These are phyloP conservation scores for Trifolium subterraneum DNA, from an alignment of 306 rosid genomes.

Conservation along the genomic window DNA sequence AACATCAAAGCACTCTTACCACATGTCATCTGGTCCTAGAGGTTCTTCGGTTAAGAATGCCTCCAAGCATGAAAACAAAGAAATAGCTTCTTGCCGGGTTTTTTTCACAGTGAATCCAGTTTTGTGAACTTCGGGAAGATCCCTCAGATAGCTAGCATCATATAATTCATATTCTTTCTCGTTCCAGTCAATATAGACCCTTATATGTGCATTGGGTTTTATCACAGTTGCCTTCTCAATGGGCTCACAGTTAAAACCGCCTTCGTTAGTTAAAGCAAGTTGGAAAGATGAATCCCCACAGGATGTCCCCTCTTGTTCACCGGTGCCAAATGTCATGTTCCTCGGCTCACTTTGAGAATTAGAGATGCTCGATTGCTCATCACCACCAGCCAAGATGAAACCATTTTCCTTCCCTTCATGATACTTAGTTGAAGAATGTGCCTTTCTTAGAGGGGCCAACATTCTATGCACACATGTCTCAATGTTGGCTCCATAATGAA, in stretches of 20 bases:
- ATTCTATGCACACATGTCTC: conserved; percentile 61
- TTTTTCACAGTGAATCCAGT: conserved; percentile 77
- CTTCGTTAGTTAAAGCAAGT: conserved; percentile 62
- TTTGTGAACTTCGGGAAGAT: conserved; percentile 92
- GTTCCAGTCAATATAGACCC: conserved; percentile 84
- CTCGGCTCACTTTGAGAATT: conserved; percentile 43
- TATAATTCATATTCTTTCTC: conserved; percentile 69
- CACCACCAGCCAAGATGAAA: conserved; percentile 53
- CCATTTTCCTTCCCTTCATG: conserved; percentile 76
- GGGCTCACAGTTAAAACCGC: conserved; percentile 60
- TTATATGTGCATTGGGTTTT: conserved; percentile 55
- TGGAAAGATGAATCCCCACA: conserved; percentile 66
- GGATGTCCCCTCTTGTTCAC: conserved; percentile 59
- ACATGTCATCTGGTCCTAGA: conserved; percentile 98
- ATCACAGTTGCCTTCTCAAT: conserved; percentile 62
- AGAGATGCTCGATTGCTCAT: conserved; percentile 59
- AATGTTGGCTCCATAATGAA: conserved; percentile 63
- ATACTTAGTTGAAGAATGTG: conserved; percentile 58
- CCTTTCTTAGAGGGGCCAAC: conserved; percentile 74
- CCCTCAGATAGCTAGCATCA: conserved; percentile 81
- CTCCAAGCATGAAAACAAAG: conserved; percentile 97
- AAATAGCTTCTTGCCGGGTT: conserved; percentile 90
- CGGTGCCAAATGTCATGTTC: conserved; percentile 44
- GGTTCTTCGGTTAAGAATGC: conserved; percentile 98
- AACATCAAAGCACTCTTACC: conserved; percentile 58